Base-by-base conservation (phyloP, 371 early-diverging fungal genomes). In the Apophysomyces sp. region DNA sequence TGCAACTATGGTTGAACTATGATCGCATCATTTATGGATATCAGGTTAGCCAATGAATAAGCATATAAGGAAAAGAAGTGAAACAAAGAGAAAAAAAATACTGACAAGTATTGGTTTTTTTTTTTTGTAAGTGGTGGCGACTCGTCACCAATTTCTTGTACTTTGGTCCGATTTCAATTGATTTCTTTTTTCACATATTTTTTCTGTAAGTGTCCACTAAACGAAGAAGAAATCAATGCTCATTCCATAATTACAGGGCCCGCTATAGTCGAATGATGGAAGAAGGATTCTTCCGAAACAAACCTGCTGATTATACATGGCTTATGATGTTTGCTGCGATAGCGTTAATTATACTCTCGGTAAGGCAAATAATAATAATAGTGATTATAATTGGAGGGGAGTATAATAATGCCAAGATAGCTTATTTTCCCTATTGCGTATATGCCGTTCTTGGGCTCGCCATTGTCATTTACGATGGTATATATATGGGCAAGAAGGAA, bases 401-500 rank as follows among this genome's bases (percentile, higher is more conserved):
- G 8, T 21, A 39, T 28, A 4, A 8, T 28, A 60, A 36, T 55
- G 8, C 28, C 41, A 13, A 12, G 51, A 49, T 72, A 94, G 94
- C 66, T 84, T 27, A 55, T 92, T 27, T 71, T 89, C 12, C 90
- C 93, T 29, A 77, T 91, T 44, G 72, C 92, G 21, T 81, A 78
- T 29, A 81, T 93, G 64, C 90, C 90, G 5, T 97, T 97, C 73
- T 76, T 97, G 62, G 92, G 92, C 2, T 84, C 92, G 7, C 84
- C 96, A 8, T 78, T 98, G 28, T 89, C 93, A 2, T 92, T 92
- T 66, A 86, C 93, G 37, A 76, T 98, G 68, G 93, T 94, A 1
- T 98, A 98, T 69, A 81, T 98, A 32, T 98, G 99, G 99, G 89
- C 97, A 29, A 84, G 98, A 37, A 86, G 94, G 49, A 95, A 97